These are phyloP conservation scores for Chytriomyces hyalinus DNA, from an alignment of 192 early-diverging fungal species.

Conservation along the genomic window DNA sequence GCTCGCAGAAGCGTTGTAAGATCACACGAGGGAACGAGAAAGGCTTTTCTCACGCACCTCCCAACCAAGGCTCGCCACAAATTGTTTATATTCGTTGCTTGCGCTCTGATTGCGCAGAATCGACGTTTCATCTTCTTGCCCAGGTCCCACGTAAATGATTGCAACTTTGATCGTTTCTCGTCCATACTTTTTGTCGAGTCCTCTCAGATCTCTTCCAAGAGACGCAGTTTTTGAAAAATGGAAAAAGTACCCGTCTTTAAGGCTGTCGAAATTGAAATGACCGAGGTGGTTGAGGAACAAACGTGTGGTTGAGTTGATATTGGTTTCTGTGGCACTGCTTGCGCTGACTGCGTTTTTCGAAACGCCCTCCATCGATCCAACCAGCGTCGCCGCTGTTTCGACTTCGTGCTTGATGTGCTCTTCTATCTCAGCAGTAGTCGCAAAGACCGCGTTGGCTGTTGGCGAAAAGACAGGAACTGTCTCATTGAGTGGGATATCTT, in stretches of 20 bases:
- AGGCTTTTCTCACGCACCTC: constrained; percentile 50
- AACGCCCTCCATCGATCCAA: constrained; percentile 26
- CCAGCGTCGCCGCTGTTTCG: background rate
- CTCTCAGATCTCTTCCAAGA: constrained; percentile 74
- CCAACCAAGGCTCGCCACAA: constrained; percentile 93
- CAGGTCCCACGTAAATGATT: constrained; percentile 87
- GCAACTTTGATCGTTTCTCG: constrained; percentile 90
- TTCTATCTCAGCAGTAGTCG: background rate
- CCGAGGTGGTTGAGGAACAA: constrained; percentile 80
- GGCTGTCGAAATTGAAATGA: constrained; percentile 71
- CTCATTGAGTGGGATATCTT: constrained; percentile 35
- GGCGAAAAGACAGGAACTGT: constrained; percentile 49
- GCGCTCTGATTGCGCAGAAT: constrained; percentile 80
- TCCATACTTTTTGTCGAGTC: constrained; percentile 80
- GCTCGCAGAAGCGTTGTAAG: background rate
- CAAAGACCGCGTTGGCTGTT: constrained; percentile 46
- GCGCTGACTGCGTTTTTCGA: constrained; percentile 52
- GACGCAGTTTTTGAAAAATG: constrained; percentile 70
- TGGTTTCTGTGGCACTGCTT: no score
- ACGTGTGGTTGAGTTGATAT: constrained; percentile 28
- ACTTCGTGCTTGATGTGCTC: constrained; percentile 10
- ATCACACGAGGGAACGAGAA: background rate
- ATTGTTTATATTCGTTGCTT: constrained; percentile 79
- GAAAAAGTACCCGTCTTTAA: constrained; percentile 72
- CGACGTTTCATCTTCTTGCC: constrained; percentile 86